Evolutionary conservation across 164 flowering plant species (phyloP).

Genomic region (Malania oleifera): DNA sequence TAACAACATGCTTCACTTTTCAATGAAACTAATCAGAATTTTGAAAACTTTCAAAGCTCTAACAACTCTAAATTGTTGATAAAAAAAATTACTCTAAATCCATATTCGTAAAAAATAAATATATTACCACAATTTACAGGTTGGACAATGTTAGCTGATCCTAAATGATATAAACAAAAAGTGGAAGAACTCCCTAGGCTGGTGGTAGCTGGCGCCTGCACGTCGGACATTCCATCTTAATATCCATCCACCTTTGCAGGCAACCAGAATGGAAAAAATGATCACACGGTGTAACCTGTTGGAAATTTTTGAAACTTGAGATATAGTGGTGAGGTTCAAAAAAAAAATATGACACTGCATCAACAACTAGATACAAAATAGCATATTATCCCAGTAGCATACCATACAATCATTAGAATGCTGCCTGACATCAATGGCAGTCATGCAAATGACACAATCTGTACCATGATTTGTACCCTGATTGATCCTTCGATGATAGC

Average conservation of each 20-base stretch:
- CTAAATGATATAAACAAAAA: constrained; percentile 23
- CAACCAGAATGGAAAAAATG: constrained; percentile 96
- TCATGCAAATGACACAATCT: constrained; percentile 98
- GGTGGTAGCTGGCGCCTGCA: constrained; percentile 94
- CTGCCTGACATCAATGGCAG: constrained; percentile 69
- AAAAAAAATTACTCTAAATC: too few species aligned
- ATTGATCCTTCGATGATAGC: constrained; percentile 71
- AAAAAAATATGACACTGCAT: background rate
- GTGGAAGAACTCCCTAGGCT: constrained; percentile 33
- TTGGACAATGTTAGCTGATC: constrained; percentile 19
- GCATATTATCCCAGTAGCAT: constrained; percentile 2
- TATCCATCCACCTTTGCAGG: constrained; percentile 98
- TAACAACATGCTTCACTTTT: too few species aligned
- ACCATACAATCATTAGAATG: constrained; percentile 88
- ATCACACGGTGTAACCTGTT: constrained; percentile 97
- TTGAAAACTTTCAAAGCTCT: too few species aligned
- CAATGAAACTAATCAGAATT: too few species aligned
- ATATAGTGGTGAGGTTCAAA: background rate
- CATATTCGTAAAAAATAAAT: too few species aligned
- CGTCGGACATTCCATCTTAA: constrained; percentile 99
- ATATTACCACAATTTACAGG: constrained; percentile 15
- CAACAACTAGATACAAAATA: background rate
- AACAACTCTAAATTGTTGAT: too few species aligned
- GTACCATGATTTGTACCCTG: constrained; percentile 43
- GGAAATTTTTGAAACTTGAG: constrained; percentile 1